Conservation (phyloP, 768 basidiomycete genomes). For the Boletus rufocinnamomeus region DNA sequence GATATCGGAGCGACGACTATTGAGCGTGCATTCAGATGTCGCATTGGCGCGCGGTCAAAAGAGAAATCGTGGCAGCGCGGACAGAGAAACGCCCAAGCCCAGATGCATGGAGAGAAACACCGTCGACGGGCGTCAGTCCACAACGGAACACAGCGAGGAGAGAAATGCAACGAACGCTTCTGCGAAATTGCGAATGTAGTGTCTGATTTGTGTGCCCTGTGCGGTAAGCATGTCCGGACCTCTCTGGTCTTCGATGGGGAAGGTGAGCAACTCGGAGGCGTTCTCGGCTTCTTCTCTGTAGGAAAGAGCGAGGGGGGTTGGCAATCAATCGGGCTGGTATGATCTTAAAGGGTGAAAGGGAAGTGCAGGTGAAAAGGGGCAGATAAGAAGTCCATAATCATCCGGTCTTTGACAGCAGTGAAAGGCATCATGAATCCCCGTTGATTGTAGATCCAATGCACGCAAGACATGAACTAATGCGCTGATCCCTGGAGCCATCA, state of each 20-base stretch:
- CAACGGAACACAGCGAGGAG: background rate
- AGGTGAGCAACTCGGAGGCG: slow-evolving; percentile 59
- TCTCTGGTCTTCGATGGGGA: slow-evolving; percentile 39
- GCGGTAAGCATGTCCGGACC: slow-evolving; percentile 62
- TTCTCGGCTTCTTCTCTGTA: slow-evolving; percentile 78
- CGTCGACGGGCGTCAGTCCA: background rate
- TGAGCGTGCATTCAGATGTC: no score
- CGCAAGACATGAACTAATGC: no score
- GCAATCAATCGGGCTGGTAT: background rate
- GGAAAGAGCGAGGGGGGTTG: background rate
- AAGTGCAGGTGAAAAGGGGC: no score
- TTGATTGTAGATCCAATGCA: background rate
- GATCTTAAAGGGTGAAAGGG: background rate
- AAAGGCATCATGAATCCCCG: background rate
- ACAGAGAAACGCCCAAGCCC: background rate
- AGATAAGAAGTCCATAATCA: background rate
- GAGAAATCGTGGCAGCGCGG: background rate
- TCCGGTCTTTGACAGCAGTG: background rate
- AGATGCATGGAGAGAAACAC: background rate
- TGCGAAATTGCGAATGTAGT: slow-evolving; percentile 69
- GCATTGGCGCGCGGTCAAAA: background rate
- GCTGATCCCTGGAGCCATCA: background rate
- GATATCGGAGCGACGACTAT: slow-evolving; percentile 69
- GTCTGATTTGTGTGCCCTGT: slow-evolving; percentile 57
- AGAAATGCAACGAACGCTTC: slow-evolving; percentile 59